These are phyloP conservation scores for Fusarium miscanthi DNA, from an alignment of 2,329 filamentous ascomycete species.

Conservation along the genomic window DNA sequence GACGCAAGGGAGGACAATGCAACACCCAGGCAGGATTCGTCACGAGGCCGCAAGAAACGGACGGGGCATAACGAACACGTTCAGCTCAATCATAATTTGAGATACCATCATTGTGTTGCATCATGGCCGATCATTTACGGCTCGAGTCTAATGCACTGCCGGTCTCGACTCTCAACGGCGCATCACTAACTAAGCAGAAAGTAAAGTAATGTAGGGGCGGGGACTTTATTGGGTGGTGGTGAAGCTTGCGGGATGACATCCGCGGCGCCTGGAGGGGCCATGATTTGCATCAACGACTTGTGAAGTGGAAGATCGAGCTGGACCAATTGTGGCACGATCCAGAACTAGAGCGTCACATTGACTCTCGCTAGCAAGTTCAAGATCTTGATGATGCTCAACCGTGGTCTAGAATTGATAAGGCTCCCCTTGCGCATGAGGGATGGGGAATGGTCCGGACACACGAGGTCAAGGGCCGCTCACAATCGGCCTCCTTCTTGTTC, in stretches of 20 bases:
- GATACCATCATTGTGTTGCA: constrained; percentile 11
- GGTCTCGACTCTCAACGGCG: constrained; percentile 37
- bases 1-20: constrained; percentile 40
- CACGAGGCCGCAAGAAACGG: constrained; percentile 20
- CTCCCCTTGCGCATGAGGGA: neutral
- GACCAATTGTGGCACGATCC: constrained; percentile 30
- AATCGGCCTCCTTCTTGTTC: constrained; percentile 28
- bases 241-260: constrained; percentile 39
- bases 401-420: neutral
- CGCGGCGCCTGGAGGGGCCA: constrained; percentile 32
- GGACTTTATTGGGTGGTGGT: constrained; percentile 14
- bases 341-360: constrained; percentile 38
- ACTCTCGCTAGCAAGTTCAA: constrained; percentile 16
- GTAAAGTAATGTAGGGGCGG: constrained; percentile 5
- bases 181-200: neutral
- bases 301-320: constrained; percentile 12
- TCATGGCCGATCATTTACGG: neutral
- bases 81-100: neutral
- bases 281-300: constrained; percentile 29
- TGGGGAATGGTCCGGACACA: neutral
- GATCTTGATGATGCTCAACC: neutral
- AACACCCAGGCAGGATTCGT: constrained; percentile 19
- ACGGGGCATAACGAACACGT: neutral
- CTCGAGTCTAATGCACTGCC: constrained; percentile 33
- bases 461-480: constrained; percentile 15